phyloP scores from a whole-genome alignment of 352 stramenopile genomes.

The Phytopythium chamaehyphon region DNA sequence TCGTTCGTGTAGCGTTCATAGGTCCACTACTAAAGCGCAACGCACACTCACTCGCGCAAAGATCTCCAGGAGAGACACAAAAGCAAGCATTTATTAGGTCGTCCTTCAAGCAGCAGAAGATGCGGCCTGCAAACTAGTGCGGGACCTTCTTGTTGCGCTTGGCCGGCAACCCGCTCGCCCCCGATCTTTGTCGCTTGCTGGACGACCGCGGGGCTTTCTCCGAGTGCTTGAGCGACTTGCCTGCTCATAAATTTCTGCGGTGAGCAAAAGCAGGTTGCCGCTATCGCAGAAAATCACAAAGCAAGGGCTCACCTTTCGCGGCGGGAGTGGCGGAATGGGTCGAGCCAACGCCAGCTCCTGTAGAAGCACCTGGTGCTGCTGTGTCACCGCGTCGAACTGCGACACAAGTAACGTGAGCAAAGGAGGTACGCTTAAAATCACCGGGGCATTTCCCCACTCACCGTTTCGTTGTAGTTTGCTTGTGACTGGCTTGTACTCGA shows the following conservation, averaged over 20 bases:
- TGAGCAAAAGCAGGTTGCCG: too few relatives aligned
- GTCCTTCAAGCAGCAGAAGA: too few relatives aligned
- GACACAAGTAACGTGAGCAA: constrained; percentile 9
- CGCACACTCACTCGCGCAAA: constrained; percentile 7
- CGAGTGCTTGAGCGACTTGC: constrained; percentile 49
- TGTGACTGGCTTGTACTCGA: constrained; percentile 42
- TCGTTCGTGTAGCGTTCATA: too few relatives aligned
- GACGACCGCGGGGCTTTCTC: constrained; percentile 42
- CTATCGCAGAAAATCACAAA: not conserved
- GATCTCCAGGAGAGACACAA: constrained; percentile 13
- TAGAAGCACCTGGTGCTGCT: constrained; percentile 4
- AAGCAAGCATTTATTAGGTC: too few relatives aligned
- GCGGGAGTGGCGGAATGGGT: constrained; percentile 12
- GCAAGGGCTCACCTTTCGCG: constrained; percentile 42
- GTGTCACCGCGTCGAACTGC: constrained; percentile 34
- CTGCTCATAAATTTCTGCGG: constrained; percentile 7
- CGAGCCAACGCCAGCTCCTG: constrained; percentile 9
- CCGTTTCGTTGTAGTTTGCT: constrained; percentile 30
- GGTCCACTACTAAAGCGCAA: too few relatives aligned
- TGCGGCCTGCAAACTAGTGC: constrained; percentile 8
- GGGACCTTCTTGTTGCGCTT: constrained; percentile 65
- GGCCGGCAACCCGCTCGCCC: constrained; percentile 22
- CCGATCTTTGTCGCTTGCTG: constrained; percentile 38
- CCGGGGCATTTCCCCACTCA: constrained; percentile 4
- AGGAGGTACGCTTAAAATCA: not conserved